Conservation (phyloP, 2,329 filamentous ascomycete species). For the Fusarium sterilihyphosum region DNA sequence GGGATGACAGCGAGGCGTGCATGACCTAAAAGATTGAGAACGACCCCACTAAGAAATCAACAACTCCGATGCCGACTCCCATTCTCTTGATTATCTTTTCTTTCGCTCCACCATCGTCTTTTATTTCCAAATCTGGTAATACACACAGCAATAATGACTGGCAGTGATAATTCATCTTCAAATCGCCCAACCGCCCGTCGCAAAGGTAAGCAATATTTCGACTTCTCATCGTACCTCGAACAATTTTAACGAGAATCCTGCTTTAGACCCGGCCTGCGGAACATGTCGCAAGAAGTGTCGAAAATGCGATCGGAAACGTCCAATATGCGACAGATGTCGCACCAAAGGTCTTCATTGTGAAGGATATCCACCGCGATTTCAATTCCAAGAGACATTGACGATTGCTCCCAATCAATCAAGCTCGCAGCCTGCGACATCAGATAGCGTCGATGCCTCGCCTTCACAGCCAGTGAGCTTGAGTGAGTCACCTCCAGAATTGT, state of each 20-base stretch:
- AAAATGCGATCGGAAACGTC: slow-evolving; percentile 46
- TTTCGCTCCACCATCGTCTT: not conserved
- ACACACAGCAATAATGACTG: slow-evolving; percentile 18
- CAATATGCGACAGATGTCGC: slow-evolving; percentile 43
- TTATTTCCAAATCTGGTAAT: not conserved
- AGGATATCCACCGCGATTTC: slow-evolving; percentile 45
- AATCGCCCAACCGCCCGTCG: slow-evolving; percentile 33
- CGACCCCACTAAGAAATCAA: not conserved
- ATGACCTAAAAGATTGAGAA: not conserved
- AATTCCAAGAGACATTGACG: slow-evolving; percentile 39
- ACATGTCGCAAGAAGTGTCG: slow-evolving; percentile 47
- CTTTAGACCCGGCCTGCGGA: slow-evolving; percentile 44
- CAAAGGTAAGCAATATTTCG: slow-evolving; percentile 14
- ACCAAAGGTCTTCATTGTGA: slow-evolving; percentile 45
- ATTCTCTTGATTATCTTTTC: not conserved
- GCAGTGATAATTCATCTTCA: not conserved
- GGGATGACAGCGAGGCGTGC: not conserved
- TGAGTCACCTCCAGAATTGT: not conserved
- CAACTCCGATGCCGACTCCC: not conserved
- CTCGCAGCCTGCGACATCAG: not conserved
- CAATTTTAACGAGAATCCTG: not conserved
- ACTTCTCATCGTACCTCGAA: accelerated
- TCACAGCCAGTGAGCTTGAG: not conserved
- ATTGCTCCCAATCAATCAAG: accelerated
- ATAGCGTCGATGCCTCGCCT: not conserved